Conservation (phyloP, 257 asterid species). For the Jacaranda copaia region DNA sequence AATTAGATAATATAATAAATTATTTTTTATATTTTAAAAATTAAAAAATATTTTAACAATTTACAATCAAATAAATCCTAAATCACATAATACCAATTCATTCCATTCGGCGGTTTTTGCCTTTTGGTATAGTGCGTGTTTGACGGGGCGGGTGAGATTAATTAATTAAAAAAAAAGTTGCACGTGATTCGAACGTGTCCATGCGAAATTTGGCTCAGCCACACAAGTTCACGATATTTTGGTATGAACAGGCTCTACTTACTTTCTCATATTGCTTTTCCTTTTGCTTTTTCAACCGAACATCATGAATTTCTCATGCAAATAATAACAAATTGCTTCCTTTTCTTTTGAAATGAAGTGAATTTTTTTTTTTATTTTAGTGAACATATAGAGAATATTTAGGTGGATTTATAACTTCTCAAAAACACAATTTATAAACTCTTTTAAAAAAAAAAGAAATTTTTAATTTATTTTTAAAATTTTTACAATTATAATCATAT, state of each 20-base stretch:
- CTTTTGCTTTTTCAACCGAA: slow-evolving; percentile 12
- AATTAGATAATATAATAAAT: no score
- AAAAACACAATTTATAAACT: no score
- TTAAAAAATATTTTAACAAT: no score
- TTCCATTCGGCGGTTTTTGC: not conserved
- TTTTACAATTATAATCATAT: no score
- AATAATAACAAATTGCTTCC: slow-evolving; percentile 3
- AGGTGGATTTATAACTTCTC: no score
- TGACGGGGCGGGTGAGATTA: not conserved
- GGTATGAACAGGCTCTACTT: not conserved
- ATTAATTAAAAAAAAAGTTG: not conserved
- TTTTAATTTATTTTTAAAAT: no score
- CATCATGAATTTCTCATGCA: slow-evolving; percentile 13
- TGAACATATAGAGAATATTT: no score
- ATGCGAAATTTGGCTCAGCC: slow-evolving; percentile 35
- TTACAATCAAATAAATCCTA: slow-evolving; percentile 22
- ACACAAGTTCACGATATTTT: slow-evolving; percentile 31
- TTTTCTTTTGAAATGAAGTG: not conserved
- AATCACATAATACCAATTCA: slow-evolving; percentile 10
- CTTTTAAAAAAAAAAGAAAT: no score
- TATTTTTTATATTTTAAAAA: no score
- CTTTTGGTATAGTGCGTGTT: slow-evolving; percentile 36
- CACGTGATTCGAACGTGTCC: slow-evolving; percentile 32
- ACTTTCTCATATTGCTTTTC: not conserved
- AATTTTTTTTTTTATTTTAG: not conserved